Conservation (phyloP, 305 asterid species). For the Fraxinus angustifolia region DNA sequence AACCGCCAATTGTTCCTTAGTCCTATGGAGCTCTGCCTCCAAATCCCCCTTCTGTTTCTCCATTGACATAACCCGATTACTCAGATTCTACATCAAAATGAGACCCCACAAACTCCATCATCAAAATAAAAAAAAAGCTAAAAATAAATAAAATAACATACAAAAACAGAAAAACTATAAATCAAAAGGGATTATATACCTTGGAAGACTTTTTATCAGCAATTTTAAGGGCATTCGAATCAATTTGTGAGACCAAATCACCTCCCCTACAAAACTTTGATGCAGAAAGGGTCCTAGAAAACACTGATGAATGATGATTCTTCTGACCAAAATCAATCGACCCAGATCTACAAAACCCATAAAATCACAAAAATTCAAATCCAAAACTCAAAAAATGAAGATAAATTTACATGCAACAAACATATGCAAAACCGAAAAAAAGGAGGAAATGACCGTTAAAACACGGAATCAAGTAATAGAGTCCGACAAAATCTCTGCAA, state of each 20-base stretch:
- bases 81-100: slow-evolving; percentile 23
- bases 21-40: slow-evolving; percentile 29
- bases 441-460: not conserved
- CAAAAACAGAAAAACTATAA: not conserved
- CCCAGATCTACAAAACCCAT: slow-evolving; percentile 51
- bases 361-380: slow-evolving; percentile 17
- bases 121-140: slow-evolving; percentile 19
- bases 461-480: slow-evolving; percentile 9
- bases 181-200: slow-evolving; percentile 20
- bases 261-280: slow-evolving; percentile 82
- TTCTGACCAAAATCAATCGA: slow-evolving; percentile 49
- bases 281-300: slow-evolving; percentile 57
- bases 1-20: slow-evolving; percentile 30
- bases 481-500: slow-evolving; percentile 48
- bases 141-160: not conserved
- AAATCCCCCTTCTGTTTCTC: slow-evolving; percentile 28
- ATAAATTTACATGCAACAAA: slow-evolving; percentile 11
- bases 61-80: slow-evolving; percentile 17
- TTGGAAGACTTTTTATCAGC: slow-evolving; percentile 35
- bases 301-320: slow-evolving; percentile 41
- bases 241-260: slow-evolving; percentile 54
- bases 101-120: not conserved
- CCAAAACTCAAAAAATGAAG: slow-evolving; percentile 4
- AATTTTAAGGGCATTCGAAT: slow-evolving; percentile 53
- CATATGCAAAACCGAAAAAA: not conserved